Evolutionary conservation across 2,329 filamentous ascomycete genomes (phyloP), one percentile per base, ranked within the genome.

Genomic region (Colletotrichum siamense): DNA sequence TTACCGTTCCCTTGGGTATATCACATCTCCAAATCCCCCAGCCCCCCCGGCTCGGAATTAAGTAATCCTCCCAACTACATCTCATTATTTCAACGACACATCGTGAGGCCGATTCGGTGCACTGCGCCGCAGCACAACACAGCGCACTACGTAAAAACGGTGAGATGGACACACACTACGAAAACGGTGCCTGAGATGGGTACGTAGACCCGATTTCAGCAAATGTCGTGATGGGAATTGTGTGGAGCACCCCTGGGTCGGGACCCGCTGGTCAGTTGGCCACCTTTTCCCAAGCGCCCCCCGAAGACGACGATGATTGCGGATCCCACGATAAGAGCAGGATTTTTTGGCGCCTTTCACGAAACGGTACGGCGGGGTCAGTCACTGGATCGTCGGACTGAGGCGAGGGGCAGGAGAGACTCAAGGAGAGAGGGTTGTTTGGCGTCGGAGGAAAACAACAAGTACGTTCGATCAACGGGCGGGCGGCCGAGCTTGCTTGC

Each of bases 11-110:
- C 30, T 63, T n/a, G 32, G 39, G 73, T 61, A 34, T 62, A 44
- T 64, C 62, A 44, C 32, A 64, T 64, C 32, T 39, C 61, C 30
- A 22, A 28, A 34, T 22, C 4, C 34, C 34, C 36, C 24, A 39
- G 30, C 12, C 22, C 24, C 62, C 63, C 22, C 6, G 30, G 32
- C 18, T 4, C 16, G 3, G 28, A 44, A 73, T 76, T 73, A 73
- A 52, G 39, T 76, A 76, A 76, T 73, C 73, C 22, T 62, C 68
- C 28, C 73, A 73, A 76, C 73, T 64, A 76, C 73, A 73, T 73
- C 73, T 22, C 73, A 71, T 71, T 32, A 26, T 24, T 64, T 44
- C 28, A n/a, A n/a, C 59, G 59, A n/a, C 59, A n/a, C 62, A 28
- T 64, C 62, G 59, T 63, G 30, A 64, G 28, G 26, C 59, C 18